Conservation (phyloP, 1,284 basidiomycete species). For the Cryptococcus jaspeensis region DNA sequence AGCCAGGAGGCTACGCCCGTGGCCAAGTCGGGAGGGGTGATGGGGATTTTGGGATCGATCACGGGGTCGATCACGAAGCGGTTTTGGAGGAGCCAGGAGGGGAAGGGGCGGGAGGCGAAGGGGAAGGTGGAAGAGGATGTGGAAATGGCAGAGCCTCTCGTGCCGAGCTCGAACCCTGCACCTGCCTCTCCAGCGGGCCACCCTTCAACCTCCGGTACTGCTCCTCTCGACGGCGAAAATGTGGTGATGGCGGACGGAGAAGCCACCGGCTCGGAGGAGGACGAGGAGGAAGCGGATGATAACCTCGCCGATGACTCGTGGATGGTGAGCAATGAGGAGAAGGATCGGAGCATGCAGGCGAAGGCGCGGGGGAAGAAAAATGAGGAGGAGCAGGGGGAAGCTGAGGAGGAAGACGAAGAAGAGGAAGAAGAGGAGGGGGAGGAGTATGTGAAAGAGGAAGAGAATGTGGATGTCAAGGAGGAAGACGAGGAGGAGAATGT, state of each 20-base stretch:
- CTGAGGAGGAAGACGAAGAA: conserved; percentile 1
- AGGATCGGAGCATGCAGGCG: neutral
- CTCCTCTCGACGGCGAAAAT: no score
- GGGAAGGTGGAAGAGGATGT: neutral
- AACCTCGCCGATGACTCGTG: no score
- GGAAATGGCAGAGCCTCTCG: neutral
- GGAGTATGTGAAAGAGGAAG: neutral
- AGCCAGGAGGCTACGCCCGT: no score
- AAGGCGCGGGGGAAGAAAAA: neutral
- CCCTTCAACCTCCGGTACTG: no score
- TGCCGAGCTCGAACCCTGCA: neutral
- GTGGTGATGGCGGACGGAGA: no score
- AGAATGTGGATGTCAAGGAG: neutral
- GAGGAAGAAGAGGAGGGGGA: neutral
- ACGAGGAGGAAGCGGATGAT: no score
- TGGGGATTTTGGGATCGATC: no score
- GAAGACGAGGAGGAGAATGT: neutral
- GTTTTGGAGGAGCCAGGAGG: neutral
- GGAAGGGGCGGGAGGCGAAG: neutral
- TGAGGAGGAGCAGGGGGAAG: neutral
- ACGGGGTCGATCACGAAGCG: no score
- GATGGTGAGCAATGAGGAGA: neutral
- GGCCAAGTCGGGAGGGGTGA: neutral
- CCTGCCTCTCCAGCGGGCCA: no score
- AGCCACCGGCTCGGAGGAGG: no score